Evolutionary conservation across 768 basidiomycete species (phyloP).

Genomic region (Mycena rebaudengoi): DNA sequence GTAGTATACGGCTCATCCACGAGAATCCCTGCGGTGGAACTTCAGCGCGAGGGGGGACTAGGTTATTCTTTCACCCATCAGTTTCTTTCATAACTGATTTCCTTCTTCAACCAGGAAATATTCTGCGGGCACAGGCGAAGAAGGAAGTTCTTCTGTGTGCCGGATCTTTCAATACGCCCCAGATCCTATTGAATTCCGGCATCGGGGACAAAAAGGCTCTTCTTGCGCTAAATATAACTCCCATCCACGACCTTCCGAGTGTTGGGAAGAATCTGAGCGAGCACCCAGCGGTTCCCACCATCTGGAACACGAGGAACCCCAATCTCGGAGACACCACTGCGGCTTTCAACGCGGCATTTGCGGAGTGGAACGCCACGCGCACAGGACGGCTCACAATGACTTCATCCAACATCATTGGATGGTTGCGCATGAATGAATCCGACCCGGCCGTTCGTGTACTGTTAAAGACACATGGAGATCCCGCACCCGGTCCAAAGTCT

Average conservation of each 20-base stretch:
- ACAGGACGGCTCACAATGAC: neutral
- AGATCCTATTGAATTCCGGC: neutral
- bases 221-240: neutral
- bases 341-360: neutral
- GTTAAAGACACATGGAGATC: slow-evolving; percentile 5
- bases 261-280: neutral
- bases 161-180: slow-evolving; percentile 16
- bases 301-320: neutral
- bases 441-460: neutral
- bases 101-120: neutral
- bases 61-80: neutral
- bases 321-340: neutral
- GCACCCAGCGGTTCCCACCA: neutral
- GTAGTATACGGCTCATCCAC: neutral
- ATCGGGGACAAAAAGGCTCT: neutral
- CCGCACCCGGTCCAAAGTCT: slow-evolving; percentile 16
- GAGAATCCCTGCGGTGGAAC: neutral
- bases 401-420: neutral
- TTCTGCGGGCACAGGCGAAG: slow-evolving; percentile 8
- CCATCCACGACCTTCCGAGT: neutral
- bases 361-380: neutral
- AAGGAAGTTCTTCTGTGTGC: slow-evolving; percentile 37
- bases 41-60: neutral
- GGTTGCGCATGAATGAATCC: neutral
- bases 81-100: neutral